phyloP scores from a whole-genome alignment of 768 basidiomycete genomes.

The Boletus edulis region DNA sequence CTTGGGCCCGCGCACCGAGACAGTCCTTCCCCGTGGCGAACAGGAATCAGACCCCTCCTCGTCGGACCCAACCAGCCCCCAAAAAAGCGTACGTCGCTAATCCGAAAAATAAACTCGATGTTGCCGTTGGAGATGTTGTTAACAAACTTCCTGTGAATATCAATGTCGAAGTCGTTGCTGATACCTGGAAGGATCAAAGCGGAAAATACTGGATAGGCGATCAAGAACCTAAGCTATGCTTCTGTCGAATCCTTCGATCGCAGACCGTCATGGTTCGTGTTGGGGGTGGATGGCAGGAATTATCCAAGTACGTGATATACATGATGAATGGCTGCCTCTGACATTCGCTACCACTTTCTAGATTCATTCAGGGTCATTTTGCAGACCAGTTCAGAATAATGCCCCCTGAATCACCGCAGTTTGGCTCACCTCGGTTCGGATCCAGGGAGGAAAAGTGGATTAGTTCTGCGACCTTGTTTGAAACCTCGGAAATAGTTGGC shows the following conservation, averaged over 20 bases:
- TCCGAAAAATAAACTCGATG: constrained; percentile 88
- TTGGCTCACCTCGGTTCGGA: constrained; percentile 37
- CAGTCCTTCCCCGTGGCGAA: constrained; percentile 52
- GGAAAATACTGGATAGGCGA: constrained; percentile 97
- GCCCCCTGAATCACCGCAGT: constrained; percentile 54
- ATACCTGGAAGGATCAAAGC: constrained; percentile 89
- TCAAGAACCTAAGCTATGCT: constrained; percentile 85
- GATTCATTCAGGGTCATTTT: constrained; percentile 85
- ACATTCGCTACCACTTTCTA: constrained; percentile 29
- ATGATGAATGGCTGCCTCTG: neutral
- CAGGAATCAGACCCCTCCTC: constrained; percentile 46
- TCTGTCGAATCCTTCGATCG: constrained; percentile 86
- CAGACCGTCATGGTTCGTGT: constrained; percentile 97
- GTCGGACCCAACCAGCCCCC: constrained; percentile 34
- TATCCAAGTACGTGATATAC: constrained; percentile 70
- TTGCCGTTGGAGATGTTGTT: constrained; percentile 89
- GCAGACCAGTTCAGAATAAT: constrained; percentile 78
- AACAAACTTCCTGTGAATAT: constrained; percentile 85
- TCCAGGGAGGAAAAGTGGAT: constrained; percentile 79
- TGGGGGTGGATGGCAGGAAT: constrained; percentile 91
- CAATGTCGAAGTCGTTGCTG: constrained; percentile 75
- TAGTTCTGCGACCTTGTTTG: constrained; percentile 68
- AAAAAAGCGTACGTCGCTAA: constrained; percentile 81
- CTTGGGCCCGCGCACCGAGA: constrained; percentile 69
- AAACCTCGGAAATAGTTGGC: constrained; percentile 43